These are phyloP conservation scores for Magnusiomyces suaveolens DNA, from an alignment of 1,139 yeast genomes.

Conservation along the genomic window DNA sequence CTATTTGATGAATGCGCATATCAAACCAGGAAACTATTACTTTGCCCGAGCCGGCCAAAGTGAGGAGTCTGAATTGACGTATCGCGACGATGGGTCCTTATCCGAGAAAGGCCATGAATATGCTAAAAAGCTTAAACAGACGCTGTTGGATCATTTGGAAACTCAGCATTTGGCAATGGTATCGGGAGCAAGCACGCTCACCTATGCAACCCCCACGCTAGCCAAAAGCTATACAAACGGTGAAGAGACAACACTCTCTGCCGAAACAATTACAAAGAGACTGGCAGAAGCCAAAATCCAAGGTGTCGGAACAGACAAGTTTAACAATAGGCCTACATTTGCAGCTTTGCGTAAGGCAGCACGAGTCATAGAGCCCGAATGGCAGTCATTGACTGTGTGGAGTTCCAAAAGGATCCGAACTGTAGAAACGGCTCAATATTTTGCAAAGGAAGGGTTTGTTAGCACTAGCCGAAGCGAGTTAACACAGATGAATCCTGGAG, in stretches of 20 bases:
- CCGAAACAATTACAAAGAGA: no score
- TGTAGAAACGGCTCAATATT: conserved; percentile 78
- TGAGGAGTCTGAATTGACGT: conserved; percentile 79
- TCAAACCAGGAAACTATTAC: conserved; percentile 87
- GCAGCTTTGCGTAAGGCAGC: conserved; percentile 69
- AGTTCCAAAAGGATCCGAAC: conserved; percentile 88
- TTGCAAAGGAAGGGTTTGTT: conserved; percentile 74
- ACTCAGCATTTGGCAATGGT: no score
- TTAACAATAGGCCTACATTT: no score
- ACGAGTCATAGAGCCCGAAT: conserved; percentile 63
- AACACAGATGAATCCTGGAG: conserved; percentile 88
- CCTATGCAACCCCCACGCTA: no score
- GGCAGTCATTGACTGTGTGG: conserved; percentile 96
- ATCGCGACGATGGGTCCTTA: conserved; percentile 87
- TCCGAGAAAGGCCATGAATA: conserved; percentile 81
- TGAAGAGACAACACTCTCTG: no score
- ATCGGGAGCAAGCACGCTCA: no score
- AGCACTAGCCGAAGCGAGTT: conserved; percentile 98
- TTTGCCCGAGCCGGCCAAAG: conserved; percentile 94
- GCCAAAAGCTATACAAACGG: no score
- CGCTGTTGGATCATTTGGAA: no score
- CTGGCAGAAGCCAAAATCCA: no score
- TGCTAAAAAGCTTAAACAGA: conserved; percentile 67
- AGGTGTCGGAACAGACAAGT: no score
- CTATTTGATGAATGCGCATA: conserved; percentile 90